Evolutionary conservation across 2,329 filamentous ascomycete genomes (phyloP).

Genomic region (Metarhizium rileyi): DNA sequence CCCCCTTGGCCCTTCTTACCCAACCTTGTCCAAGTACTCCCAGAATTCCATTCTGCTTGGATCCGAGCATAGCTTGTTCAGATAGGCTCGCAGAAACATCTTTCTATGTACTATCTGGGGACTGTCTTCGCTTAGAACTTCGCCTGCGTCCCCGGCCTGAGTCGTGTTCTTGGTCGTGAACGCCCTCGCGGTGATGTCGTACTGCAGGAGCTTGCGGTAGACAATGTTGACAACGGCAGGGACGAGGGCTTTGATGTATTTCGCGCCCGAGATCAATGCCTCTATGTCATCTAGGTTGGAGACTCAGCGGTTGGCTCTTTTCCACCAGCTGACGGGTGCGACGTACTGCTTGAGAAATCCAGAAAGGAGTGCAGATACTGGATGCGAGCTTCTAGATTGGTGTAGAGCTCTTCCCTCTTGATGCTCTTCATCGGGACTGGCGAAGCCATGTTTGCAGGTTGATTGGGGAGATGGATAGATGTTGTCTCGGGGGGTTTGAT

Average conservation of each 20-base stretch:
- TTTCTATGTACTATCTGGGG: constrained; percentile 70
- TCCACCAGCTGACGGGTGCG: background rate
- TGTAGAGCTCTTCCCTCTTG: constrained; percentile 62
- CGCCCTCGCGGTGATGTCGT: constrained; percentile 72
- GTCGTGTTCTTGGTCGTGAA: constrained; percentile 56
- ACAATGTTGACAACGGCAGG: constrained; percentile 77
- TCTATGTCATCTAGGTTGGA: constrained; percentile 55
- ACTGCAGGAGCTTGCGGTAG: constrained; percentile 70
- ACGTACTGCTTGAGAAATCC: constrained; percentile 61
- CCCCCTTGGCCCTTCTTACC: constrained; percentile 33
- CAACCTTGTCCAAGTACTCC: constrained; percentile 77
- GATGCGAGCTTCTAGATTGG: constrained; percentile 57
- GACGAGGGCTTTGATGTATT: constrained; percentile 74
- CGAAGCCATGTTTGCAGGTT: constrained; percentile 14
- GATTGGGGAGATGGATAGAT: background rate
- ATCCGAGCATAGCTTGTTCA: constrained; percentile 65
- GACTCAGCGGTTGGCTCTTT: background rate
- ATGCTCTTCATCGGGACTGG: constrained; percentile 45
- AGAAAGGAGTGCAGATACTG: constrained; percentile 67
- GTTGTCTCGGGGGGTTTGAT: background rate
- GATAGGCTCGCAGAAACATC: constrained; percentile 67
- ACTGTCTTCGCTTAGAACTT: constrained; percentile 54
- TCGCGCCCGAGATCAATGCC: constrained; percentile 56
- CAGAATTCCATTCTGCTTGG: constrained; percentile 69
- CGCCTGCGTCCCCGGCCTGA: constrained; percentile 58